Base-by-base conservation (phyloP, 2,329 filamentous ascomycete species). In the Sclerotiophoma versabilis region DNA sequence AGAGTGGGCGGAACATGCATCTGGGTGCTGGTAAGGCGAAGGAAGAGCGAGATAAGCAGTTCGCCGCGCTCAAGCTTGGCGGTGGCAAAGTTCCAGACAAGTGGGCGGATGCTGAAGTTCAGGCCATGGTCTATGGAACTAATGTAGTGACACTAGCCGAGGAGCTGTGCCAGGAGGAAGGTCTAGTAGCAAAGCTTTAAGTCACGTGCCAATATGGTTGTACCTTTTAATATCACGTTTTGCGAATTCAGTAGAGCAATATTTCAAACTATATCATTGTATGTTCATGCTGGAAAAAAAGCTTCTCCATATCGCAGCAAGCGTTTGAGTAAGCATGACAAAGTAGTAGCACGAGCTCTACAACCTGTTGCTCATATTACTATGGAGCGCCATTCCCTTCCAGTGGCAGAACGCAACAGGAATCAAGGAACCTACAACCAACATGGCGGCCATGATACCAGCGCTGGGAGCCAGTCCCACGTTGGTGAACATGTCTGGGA, bases 21-120 rank as follows among this genome's bases (percentile, higher is more conserved):
- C 67, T 87, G 19, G 83, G 83, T 2, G 80, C 83, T 5, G 84
- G 84, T 5, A 81, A 79, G 30, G 84, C 82, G 7, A 84, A 86
- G 73, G 81, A 83, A 62, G 81, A 85, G 69, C 74, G 84, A 4
- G 84, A 87, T 59, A 80, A 76, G 68, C 76, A 80, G 45, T 86
- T 86, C 49, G 81, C 75, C 2, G 78, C 75, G 10, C 54, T 81
- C 52, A 80, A 77, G 66, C 63, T 69, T 9, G 75, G 75, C 0
- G 74, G 71, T 5, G 78, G 76, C 0, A 73, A 74, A 25, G 78
- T 81, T 42, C 80, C 80, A 8, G 80, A 82, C 57, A 80, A 79
- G 64, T 82, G 80, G 80, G 80, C 80, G 8, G 80, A 82, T 72
- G 77, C 76, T 4, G 79, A 81, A 66, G 75, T 81, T 25, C 80